phyloP scores from a whole-genome alignment of 1,284 basidiomycete genomes.

The Leccinum glutinopallens region DNA sequence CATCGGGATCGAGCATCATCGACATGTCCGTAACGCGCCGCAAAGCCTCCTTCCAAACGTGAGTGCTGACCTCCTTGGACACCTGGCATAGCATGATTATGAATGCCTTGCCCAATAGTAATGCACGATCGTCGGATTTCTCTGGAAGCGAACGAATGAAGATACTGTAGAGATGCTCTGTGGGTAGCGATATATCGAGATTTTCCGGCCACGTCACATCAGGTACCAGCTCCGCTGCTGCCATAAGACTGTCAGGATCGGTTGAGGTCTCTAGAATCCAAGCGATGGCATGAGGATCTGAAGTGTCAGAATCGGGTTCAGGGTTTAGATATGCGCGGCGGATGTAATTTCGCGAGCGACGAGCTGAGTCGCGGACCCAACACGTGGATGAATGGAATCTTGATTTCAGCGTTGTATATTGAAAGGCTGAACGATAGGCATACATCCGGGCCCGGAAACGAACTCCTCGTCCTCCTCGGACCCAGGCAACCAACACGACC shows the following conservation, averaged over 20 bases:
- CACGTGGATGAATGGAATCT: neutral
- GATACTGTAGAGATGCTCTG: constrained; percentile 11
- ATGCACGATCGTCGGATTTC: neutral
- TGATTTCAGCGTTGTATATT: neutral
- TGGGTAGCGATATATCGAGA: constrained; percentile 13
- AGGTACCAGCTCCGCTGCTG: constrained; percentile 16
- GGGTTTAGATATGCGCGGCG: constrained; percentile 7
- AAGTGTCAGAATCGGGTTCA: neutral
- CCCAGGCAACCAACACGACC: neutral
- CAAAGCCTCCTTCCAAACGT: constrained; percentile 8
- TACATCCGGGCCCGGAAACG: neutral
- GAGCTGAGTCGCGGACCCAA: constrained; percentile 5
- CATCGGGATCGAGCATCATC: neutral
- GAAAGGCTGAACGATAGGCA: constrained; percentile 1
- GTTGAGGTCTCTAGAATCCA: constrained; percentile 20
- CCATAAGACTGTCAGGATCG: constrained; percentile 18
- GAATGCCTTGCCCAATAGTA: constrained; percentile 13
- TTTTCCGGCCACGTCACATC: constrained; percentile 12
- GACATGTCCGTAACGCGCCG: neutral
- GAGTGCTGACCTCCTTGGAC: neutral
- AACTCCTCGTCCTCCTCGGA: neutral
- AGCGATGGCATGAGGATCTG: constrained; percentile 10
- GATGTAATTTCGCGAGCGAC: neutral
- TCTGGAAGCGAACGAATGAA: constrained; percentile 14
- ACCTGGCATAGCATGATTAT: constrained; percentile 9